These are phyloP conservation scores for Rhodotorula sp. DNA, from an alignment of 1,284 basidiomycete genomes.

Conservation along the genomic window DNA sequence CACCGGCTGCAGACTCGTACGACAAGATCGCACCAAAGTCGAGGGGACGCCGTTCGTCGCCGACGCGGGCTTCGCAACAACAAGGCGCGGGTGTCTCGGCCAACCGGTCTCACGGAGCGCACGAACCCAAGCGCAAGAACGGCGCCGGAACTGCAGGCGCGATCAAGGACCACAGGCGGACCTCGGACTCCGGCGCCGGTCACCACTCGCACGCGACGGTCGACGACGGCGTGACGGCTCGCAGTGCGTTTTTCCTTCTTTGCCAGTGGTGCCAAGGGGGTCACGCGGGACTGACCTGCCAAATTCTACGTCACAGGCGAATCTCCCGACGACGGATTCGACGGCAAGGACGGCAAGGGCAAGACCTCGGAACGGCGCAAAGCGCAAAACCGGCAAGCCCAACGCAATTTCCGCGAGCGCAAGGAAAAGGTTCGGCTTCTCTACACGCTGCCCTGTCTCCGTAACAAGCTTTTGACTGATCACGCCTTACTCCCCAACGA, in stretches of 20 bases:
- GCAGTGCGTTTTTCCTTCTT: slow-evolving; percentile 8
- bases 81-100: no score
- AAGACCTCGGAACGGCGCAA: slow-evolving; percentile 36
- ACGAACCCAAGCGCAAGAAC: slow-evolving; percentile 26
- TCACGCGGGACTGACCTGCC: neutral
- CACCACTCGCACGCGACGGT: slow-evolving; percentile 22
- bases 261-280: neutral
- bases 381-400: slow-evolving; percentile 42
- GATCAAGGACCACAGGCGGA: slow-evolving; percentile 22
- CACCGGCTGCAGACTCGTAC: neutral
- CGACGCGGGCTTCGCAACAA: neutral
- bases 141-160: neutral
- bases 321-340: slow-evolving; percentile 18
- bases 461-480: neutral
- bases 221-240: slow-evolving; percentile 18
- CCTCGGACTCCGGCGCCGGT: neutral
- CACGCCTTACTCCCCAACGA: neutral
- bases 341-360: slow-evolving; percentile 16
- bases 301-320: neutral
- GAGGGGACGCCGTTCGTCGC: slow-evolving; percentile 1
- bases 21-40: neutral
- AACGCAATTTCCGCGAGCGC: slow-evolving; percentile 43
- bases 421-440: slow-evolving; percentile 40
- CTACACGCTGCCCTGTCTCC: no score
- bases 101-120: neutral